Percentiles rank a stretch among this genome's conserved stretches.
Conservation (phyloP, 345 rosid genomes). For the Diplotaxis tenuifolia region DNA sequence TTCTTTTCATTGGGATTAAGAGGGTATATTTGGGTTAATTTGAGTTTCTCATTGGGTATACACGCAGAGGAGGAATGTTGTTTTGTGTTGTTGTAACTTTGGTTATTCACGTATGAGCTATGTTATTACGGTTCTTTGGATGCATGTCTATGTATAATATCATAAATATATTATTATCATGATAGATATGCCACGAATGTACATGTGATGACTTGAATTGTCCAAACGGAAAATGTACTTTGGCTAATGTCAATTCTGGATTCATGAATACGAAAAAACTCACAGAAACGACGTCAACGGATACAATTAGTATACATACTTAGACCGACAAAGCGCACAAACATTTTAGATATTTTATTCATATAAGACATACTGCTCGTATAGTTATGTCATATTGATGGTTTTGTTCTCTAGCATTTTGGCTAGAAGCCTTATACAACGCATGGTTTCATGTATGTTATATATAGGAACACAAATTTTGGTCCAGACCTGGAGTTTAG, state of each 20-base stretch:
- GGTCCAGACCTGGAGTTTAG: slow-evolving; percentile 29
- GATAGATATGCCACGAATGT: background rate
- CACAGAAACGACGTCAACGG: slow-evolving; percentile 4
- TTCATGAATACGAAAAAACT: background rate
- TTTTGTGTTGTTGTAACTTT: slow-evolving; percentile 31
- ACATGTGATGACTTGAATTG: slow-evolving; percentile 9
- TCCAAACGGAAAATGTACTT: slow-evolving; percentile 11
- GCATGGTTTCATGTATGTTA: slow-evolving; percentile 28
- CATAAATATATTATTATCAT: slow-evolving; percentile 4
- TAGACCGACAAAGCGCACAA: slow-evolving; percentile 29
- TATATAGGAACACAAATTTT: slow-evolving; percentile 16
- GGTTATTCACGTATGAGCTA: slow-evolving; percentile 32
- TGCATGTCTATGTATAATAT: background rate
- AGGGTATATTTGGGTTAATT: slow-evolving; percentile 33
- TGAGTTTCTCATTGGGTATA: slow-evolving; percentile 37
- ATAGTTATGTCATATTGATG: slow-evolving; percentile 9
- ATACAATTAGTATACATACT: slow-evolving; percentile 10
- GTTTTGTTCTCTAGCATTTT: slow-evolving; percentile 34
- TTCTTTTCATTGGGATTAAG: slow-evolving; percentile 29
- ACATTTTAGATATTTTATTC: slow-evolving; percentile 5
- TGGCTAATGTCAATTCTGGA: slow-evolving; percentile 15
- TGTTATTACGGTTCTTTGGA: slow-evolving; percentile 22
- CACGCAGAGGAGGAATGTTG: slow-evolving; percentile 26
- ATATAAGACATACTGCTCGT: slow-evolving; percentile 1
- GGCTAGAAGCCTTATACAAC: slow-evolving; percentile 13